These are phyloP conservation scores for Sicyos baderoa DNA, from an alignment of 306 rosid species.

Conservation along the genomic window DNA sequence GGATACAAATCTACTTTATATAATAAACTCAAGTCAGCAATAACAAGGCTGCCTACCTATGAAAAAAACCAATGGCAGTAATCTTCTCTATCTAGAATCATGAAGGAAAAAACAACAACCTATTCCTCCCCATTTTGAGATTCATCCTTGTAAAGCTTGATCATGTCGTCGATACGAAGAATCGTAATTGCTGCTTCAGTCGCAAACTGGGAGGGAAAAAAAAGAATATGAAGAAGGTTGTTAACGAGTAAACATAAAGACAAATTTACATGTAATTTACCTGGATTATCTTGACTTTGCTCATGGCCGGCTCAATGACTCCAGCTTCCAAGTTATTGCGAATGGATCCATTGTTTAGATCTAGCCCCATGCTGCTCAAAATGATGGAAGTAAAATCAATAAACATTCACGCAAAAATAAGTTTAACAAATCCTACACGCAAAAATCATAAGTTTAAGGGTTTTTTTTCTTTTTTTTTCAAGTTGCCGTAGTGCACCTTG, in stretches of 20 bases:
- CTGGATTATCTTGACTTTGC: conserved; percentile 96
- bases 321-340: conserved; percentile 98
- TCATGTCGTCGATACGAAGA: conserved; percentile 98
- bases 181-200: conserved; percentile 96
- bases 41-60: neutral
- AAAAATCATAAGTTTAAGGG: too few species aligned
- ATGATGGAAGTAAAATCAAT: neutral
- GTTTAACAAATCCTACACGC: too few species aligned
- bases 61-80: neutral
- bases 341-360: conserved; percentile 61
- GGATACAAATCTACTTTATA: conserved; percentile 10
- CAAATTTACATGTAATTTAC: conserved; percentile 22
- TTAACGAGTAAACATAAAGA: neutral
- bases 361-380: conserved; percentile 75
- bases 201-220: conserved; percentile 54
- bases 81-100: neutral
- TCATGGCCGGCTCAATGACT: conserved; percentile 98
- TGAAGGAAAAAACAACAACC: neutral
- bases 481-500: too few species aligned
- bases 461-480: too few species aligned
- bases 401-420: neutral
- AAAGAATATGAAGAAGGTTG: neutral
- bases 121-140: conserved; percentile 44
- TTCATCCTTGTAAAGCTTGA: conserved; percentile 85
- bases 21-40: neutral